Base-by-base conservation (phyloP, 805 yeast species). In the Candida pseudoglaebosa region DNA sequence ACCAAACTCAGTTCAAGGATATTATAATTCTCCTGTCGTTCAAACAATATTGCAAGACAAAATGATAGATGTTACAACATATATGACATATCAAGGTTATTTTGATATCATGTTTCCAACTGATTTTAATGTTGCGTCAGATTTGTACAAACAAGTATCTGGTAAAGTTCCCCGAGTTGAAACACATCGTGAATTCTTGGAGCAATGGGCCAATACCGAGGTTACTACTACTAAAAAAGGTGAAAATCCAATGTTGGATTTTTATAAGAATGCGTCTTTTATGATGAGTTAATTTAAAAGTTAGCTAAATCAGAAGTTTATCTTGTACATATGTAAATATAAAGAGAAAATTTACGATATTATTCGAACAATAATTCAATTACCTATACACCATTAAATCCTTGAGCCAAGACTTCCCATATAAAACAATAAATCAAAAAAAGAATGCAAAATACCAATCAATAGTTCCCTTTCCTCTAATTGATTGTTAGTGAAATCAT, bases 101-200 rank as follows among this genome's bases (percentile, higher is more conserved):
- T 87, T 85, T 55, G 95, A 87, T 57, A 86, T 87, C 36, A 78
- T 85, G 82, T 87, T 87, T 53, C 86, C 95, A 7, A 87, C 95
- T 0, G 84, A 87, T 52, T 88, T 87, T 57, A 61, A 63, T 5
- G 63, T 79, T 6, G 77, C 80, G 3, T 68, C 75, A 29, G 82
- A 80, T 35, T 44, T 86, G 42, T 88, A 87, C 53, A 64, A 67
- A 13, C 74, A 75, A 44, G 75, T 84, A 12, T 74, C 81, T 15
- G 88, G 88, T 0, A 82, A 76, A 48, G 56, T 71, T 2, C 71
- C 81, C 12, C 63, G 61, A 38, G 73, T 75, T 0, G 67, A 75
- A 30, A 60, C 78, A 26, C 95, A 87, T 58, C 59, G 67, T 5
- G 84, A 78, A 13, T 87, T 84, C 46, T 56, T 87, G 46, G 70